phyloP scores from a whole-genome alignment of 768 basidiomycete genomes.

The Russula sp. region DNA sequence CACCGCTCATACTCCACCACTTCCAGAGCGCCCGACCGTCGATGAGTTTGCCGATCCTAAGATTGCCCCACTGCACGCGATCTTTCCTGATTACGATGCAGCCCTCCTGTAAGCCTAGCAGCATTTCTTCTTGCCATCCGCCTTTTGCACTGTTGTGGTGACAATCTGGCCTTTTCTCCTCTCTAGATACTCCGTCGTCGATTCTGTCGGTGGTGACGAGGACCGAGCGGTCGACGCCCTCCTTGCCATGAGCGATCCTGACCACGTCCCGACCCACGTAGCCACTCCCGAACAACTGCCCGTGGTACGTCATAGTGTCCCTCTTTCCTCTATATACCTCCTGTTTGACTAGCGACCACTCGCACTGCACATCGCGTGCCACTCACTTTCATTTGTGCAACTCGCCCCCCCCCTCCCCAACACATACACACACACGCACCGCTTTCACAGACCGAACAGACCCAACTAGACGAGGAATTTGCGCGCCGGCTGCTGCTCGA shows the following conservation, averaged over 20 bases:
- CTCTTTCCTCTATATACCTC: not conserved
- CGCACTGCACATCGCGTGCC: not conserved
- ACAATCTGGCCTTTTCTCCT: not conserved
- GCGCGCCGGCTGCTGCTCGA: conserved; percentile 67
- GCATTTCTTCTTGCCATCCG: not conserved
- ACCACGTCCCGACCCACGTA: conserved; percentile 46
- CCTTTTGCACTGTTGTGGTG: too few species aligned
- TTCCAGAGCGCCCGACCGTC: not conserved
- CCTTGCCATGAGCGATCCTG: conserved; percentile 81
- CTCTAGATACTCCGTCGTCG: conserved; percentile 39
- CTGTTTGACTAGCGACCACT: not conserved
- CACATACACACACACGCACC: not conserved
- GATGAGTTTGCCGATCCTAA: conserved; percentile 21
- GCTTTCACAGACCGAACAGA: conserved; percentile 38
- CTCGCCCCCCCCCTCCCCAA: too few species aligned
- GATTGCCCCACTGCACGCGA: conserved; percentile 18
- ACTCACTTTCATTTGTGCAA: not conserved
- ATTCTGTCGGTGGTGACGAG: conserved; percentile 62
- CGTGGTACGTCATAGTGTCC: not conserved
- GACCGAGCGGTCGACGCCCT: conserved; percentile 71
- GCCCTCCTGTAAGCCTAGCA: conserved; percentile 9
- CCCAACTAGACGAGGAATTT: conserved; percentile 72
- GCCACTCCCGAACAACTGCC: conserved; percentile 4
- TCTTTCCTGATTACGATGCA: conserved; percentile 23
- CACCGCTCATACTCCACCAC: not conserved